These are phyloP conservation scores for Alternaria angustiovoidea DNA, from an alignment of 2,329 filamentous ascomycete species.

Conservation along the genomic window DNA sequence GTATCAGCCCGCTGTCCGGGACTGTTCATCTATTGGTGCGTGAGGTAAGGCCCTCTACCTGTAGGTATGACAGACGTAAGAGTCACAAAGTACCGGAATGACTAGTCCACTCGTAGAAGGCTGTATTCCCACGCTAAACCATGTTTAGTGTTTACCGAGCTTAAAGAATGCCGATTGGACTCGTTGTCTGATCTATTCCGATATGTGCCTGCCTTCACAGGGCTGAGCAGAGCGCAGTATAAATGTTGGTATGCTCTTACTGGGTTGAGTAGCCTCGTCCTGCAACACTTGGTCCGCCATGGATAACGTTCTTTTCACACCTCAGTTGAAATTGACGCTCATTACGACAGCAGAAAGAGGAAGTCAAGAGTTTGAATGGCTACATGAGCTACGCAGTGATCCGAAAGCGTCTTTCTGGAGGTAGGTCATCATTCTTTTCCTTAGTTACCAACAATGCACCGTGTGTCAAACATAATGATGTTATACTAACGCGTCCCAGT, in stretches of 20 bases:
- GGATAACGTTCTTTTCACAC: conserved; percentile 38
- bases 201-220: neutral
- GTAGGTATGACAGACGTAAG: neutral
- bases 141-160: conserved; percentile 9
- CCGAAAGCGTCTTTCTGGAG: conserved; percentile 44
- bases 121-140: neutral
- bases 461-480: neutral
- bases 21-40: neutral
- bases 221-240: neutral
- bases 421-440: conserved; percentile 20
- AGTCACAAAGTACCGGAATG: conserved; percentile 9
- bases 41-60: neutral
- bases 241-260: neutral
- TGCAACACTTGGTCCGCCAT: conserved; percentile 16
- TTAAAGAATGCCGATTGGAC: conserved; percentile 16
- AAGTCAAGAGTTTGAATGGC: conserved; percentile 45
- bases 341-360: conserved; percentile 37
- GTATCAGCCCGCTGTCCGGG: neutral
- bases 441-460: neutral
- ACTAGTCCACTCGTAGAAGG: conserved; percentile 2
- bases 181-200: conserved; percentile 4
- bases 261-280: neutral
- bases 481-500: conserved; percentile 21
- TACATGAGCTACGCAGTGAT: conserved; percentile 44
- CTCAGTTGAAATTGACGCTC: conserved; percentile 43